A percentile compares a stretch with the other conserved stretches of the same genome.
phyloP scores from a whole-genome alignment of 768 basidiomycete genomes.

The Podaxis mareebaensis region DNA sequence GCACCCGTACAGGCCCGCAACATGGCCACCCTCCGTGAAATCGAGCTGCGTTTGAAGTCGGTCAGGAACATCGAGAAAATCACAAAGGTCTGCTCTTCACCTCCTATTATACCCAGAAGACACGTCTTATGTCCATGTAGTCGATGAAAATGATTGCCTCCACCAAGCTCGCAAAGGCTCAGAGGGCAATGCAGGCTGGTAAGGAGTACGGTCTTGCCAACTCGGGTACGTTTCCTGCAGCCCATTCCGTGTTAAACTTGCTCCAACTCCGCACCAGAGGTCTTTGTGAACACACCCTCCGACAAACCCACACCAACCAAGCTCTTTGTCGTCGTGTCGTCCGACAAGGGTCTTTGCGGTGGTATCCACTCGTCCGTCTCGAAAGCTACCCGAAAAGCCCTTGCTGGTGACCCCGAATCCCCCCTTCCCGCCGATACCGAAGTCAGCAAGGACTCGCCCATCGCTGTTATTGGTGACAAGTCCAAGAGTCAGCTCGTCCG shows the following conservation, averaged over 20 bases:
- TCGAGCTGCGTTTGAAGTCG: constrained; percentile 94
- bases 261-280: constrained; percentile 51
- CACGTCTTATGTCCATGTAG: constrained; percentile 39
- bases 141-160: constrained; percentile 99
- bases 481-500: constrained; percentile 90
- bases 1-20: constrained; percentile 64
- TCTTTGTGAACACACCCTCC: constrained; percentile 77
- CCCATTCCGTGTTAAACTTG: constrained; percentile 13
- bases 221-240: constrained; percentile 56
- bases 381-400: constrained; percentile 79
- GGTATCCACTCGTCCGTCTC: constrained; percentile 98
- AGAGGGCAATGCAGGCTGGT: constrained; percentile 90
- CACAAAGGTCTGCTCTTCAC: constrained; percentile 72
- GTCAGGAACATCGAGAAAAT: constrained; percentile 99
- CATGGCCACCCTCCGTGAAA: constrained; percentile 97
- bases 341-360: constrained; percentile 99
- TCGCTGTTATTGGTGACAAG: constrained; percentile 97
- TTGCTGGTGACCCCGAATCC: constrained; percentile 53
- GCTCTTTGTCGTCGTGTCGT: constrained; percentile 93
- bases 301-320: constrained; percentile 72
- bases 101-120: background rate
- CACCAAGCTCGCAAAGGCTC: constrained; percentile 94
- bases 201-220: constrained; percentile 95
- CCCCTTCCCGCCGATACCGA: constrained; percentile 45
- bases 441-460: constrained; percentile 59